Evolutionary conservation across 2,329 filamentous ascomycete species (phyloP).

Genomic region (Grosmannia penicillata): DNA sequence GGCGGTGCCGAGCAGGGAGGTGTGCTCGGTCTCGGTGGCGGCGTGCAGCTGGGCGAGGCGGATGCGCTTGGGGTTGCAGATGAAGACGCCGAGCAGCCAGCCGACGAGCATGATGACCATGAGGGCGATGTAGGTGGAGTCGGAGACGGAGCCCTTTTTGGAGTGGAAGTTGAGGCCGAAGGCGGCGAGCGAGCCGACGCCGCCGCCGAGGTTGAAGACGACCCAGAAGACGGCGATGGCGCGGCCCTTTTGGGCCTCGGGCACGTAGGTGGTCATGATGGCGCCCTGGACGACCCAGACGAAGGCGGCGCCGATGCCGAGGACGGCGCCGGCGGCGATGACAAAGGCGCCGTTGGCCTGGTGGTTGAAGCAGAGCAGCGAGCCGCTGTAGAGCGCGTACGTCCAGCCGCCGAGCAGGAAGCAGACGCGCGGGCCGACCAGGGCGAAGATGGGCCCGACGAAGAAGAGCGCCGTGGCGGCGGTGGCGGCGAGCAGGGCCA

Average conservation of each 20-base stretch:
- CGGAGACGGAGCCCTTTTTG: constrained; percentile 25
- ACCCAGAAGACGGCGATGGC: constrained; percentile 29
- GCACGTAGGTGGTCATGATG: constrained; percentile 31
- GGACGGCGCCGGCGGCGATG: constrained; percentile 26
- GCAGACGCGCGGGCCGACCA: constrained; percentile 25
- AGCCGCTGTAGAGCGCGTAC: constrained; percentile 28
- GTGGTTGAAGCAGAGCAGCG: constrained; percentile 26
- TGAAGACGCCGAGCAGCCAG: constrained; percentile 29
- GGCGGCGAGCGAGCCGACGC: constrained; percentile 25
- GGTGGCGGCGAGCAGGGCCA: constrained; percentile 26
- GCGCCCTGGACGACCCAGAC: constrained; percentile 31
- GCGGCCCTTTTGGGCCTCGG: constrained; percentile 25
- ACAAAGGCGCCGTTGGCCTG: constrained; percentile 27
- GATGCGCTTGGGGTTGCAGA: constrained; percentile 30
- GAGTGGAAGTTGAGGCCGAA: constrained; percentile 28
- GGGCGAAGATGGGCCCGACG: constrained; percentile 26
- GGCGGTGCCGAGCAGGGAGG: constrained; percentile 25
- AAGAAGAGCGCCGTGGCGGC: constrained; percentile 27
- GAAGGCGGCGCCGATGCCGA: constrained; percentile 29
- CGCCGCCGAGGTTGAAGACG: constrained; percentile 29
- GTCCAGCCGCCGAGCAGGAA: constrained; percentile 30
- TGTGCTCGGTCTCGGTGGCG: constrained; percentile 24
- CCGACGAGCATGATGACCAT: constrained; percentile 33
- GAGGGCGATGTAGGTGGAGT: constrained; percentile 34
- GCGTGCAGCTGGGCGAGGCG: constrained; percentile 21